Evolutionary conservation across 1,139 yeast genomes (phyloP), one percentile per base, ranked within the genome.

Genomic region (Yamadazyma mexicana): DNA sequence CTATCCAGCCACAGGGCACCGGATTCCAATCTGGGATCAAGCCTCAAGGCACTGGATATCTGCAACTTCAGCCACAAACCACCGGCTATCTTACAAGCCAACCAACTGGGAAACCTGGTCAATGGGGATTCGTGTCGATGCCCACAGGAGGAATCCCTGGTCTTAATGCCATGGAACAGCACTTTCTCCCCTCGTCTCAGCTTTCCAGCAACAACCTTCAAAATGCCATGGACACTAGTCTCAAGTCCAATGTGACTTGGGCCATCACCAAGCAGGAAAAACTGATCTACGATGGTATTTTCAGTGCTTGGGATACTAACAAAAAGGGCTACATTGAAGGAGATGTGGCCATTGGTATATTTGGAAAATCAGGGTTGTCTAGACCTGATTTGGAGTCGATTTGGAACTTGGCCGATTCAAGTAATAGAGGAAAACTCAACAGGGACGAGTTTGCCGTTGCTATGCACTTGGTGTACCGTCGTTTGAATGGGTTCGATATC

Each of bases 261-360:
- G 82, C 92, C 22, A 82, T 91, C 56, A 77, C 94, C 35, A 82
- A 83, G 52, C 92, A 87, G 52, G 98, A 92, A 56, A 91, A 89
- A 59, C 75, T 74, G 44, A 79, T 89, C 40, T 91, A 89, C 62
- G 96, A 89, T 57, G 86, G 85, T 38, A 86, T 91, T 44, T 92
- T 91, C 62, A 73, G 73, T 40, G 95, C 95, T 33, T 91, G 96
- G 89, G 97, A 91, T 59, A 69, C 79, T 15, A 58, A 71, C 24
- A 74, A 75, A 35, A 72, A 68, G 37, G 98, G 98, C 0, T 75
- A 66, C 46, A 73, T 92, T 40, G 83, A 81, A 41, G 96, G 98
- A 11, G 81, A 79, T 31, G 81, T 83, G 14, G 96, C 96, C 1
- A 88, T 92, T 40, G 80, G 80, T 45, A 83, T 92, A 28, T 89